Percentiles rank a stretch among this genome's conserved stretches.
phyloP scores from a whole-genome alignment of 768 basidiomycete genomes.

The Leucosporidium yakuticum region DNA sequence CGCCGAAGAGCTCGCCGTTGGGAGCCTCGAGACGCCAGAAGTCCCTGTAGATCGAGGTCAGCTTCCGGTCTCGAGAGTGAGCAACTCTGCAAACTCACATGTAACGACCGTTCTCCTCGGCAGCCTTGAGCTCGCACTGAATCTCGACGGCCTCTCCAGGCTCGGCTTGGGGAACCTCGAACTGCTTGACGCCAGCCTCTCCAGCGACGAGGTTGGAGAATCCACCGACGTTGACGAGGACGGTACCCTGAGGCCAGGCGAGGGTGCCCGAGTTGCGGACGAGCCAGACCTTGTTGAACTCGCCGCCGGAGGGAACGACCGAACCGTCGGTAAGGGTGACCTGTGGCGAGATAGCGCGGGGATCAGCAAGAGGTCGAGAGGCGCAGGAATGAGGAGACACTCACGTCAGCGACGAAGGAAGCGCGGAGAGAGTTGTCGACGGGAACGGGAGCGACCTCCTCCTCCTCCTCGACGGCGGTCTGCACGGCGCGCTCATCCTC shows the following conservation, averaged over 20 bases:
- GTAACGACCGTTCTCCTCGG: constrained; percentile 23
- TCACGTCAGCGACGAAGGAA: constrained; percentile 26
- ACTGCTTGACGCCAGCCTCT: background rate
- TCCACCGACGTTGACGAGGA: constrained; percentile 37
- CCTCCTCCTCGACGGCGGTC: background rate
- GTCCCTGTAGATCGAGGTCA: background rate
- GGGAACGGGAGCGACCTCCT: background rate
- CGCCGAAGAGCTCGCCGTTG: constrained; percentile 21
- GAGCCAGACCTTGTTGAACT: constrained; percentile 44
- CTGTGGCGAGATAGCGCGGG: background rate
- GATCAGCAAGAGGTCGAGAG: background rate
- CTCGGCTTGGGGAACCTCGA: background rate
- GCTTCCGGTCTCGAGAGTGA: background rate
- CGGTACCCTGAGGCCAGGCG: constrained; percentile 15
- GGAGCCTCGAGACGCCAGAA: constrained; percentile 18
- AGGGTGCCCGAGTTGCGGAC: constrained; percentile 39
- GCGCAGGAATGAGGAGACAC: background rate
- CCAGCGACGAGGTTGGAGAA: constrained; percentile 5
- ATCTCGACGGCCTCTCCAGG: constrained; percentile 21
- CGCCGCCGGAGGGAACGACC: constrained; percentile 40
- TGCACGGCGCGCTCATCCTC: constrained; percentile 1
- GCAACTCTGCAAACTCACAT: background rate
- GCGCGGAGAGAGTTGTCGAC: background rate
- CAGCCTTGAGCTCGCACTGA: constrained; percentile 28
- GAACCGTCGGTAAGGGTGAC: constrained; percentile 42